These are phyloP conservation scores for Clavispora phyllophila DNA, from an alignment of 805 yeast genomes.

Conservation along the genomic window DNA sequence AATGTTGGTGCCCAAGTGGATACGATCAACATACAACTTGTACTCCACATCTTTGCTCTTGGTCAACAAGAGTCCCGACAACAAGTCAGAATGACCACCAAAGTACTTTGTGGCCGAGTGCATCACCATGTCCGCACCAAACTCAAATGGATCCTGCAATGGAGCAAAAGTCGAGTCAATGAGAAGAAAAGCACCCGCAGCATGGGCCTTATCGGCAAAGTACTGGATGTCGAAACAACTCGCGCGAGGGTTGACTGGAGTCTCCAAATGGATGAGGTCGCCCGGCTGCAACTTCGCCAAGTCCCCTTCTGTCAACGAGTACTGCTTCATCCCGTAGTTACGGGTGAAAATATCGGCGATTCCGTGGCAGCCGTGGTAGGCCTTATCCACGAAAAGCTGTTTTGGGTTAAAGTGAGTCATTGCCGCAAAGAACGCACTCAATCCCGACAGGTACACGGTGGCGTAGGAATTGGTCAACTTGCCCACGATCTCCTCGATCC, in stretches of 20 bases:
- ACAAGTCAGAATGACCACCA: slow-evolving; percentile 91
- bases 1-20: slow-evolving; percentile 71
- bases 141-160: slow-evolving; percentile 69
- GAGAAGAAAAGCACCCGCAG: slow-evolving; percentile 64
- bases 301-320: slow-evolving; percentile 27
- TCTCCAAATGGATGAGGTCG: slow-evolving; percentile 81
- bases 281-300: slow-evolving; percentile 49
- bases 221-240: slow-evolving; percentile 54
- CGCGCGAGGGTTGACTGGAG: slow-evolving; percentile 87
- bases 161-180: slow-evolving; percentile 93
- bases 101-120: slow-evolving; percentile 92
- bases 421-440: slow-evolving; percentile 75
- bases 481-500: slow-evolving; percentile 63
- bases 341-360: slow-evolving; percentile 60
- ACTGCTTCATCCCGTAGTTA: slow-evolving; percentile 50
- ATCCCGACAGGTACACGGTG: slow-evolving; percentile 71
- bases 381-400: slow-evolving; percentile 65
- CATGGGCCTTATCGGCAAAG: slow-evolving; percentile 69
- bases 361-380: slow-evolving; percentile 83
- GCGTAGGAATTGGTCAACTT: slow-evolving; percentile 58
- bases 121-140: slow-evolving; percentile 84
- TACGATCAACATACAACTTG: slow-evolving; percentile 56
- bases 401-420: slow-evolving; percentile 70
- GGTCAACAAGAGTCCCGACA: slow-evolving; percentile 77
- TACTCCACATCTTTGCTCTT: slow-evolving; percentile 45